These are phyloP conservation scores for Nitzschia sp. DNA, from an alignment of 108 stramenopile genomes.

Conservation along the genomic window DNA sequence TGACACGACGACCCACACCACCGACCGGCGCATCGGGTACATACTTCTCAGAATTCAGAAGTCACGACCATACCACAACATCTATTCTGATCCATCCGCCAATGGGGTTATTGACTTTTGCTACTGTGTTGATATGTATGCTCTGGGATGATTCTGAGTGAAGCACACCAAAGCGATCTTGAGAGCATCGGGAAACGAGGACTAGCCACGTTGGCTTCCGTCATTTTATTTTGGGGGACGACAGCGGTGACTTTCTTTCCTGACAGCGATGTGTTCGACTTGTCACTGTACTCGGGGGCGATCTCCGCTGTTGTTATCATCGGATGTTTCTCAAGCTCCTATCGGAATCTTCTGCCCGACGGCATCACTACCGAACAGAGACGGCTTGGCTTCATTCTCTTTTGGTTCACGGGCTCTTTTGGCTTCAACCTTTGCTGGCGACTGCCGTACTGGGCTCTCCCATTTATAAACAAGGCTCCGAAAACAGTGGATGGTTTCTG, in stretches of 20 bases:
- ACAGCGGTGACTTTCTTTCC: neutral
- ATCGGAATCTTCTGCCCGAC: neutral
- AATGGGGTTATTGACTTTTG: too few relatives aligned
- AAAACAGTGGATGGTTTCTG: slow-evolving; percentile 1
- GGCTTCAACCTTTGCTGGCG: neutral
- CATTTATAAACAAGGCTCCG: neutral
- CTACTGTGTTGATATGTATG: too few relatives aligned
- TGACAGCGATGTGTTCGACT: neutral
- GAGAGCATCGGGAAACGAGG: slow-evolving; percentile 6
- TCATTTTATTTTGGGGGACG: neutral
- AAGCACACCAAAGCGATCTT: neutral
- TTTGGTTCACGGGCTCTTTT: neutral
- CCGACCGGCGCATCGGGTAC: too few relatives aligned
- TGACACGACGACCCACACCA: too few relatives aligned
- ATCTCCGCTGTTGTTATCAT: neutral
- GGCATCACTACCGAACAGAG: neutral
- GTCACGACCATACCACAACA: too few relatives aligned
- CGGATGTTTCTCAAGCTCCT: slow-evolving; percentile 6
- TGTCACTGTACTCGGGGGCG: neutral
- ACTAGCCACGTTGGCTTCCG: neutral
- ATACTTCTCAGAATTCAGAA: too few relatives aligned
- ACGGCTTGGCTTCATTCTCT: neutral
- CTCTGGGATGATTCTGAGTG: neutral
- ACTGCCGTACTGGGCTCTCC: neutral
- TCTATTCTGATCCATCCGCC: too few relatives aligned